Base-by-base conservation (phyloP, 345 rosid genomes). In the Lumnitzera racemosa region DNA sequence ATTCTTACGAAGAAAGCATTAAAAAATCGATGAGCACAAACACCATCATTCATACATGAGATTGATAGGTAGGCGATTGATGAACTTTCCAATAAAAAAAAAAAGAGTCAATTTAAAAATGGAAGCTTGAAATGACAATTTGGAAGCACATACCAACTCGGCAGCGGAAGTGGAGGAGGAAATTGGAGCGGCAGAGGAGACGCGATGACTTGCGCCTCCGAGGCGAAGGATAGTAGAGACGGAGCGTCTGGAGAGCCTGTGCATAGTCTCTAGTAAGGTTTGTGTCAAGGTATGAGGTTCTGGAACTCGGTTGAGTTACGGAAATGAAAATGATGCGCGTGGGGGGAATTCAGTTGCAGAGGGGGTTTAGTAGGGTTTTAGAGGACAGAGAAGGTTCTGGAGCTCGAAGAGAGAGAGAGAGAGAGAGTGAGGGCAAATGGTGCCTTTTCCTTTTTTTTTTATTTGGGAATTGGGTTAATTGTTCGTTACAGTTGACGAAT, bases 221-320 rank as follows among this genome's bases (percentile, higher is more conserved):
- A 67, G 48, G 66, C 87, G 78, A 16, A 89, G 66, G 63, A 81
- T 13, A 41, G 84, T 55, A 43, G 91, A 83, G 56, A 83, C 78
- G 5, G 96, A 80, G 59, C 91, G 96, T 74, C 77, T 75, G 1
- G 87, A 75, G 59, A 92, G 79, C 55, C 76, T 78, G 63, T 87
- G 79, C 97, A 92, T 92, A 61, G 47, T 79, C 23, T 55, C 17
- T 13, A 53, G 46, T 12, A 8, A 4, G 29, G 15, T 0, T 24
- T 53, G 46, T 12, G 5, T 47, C 0, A 17, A 53, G 50, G 27
- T 6, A 49, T 54, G 51, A 43, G 15, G 51, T 17, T 52, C 16
- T 2, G 15, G 55, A 48, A 49, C 43, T 13, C 57, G 61, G 57
- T 27, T 47, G 61, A 57, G 63, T 12, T 50, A 55, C 46, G 12